Percentiles rank a stretch among this genome's conserved stretches.
Evolutionary conservation across 2,329 filamentous ascomycete species (phyloP).

Genomic region (Paecilomyces sp.): DNA sequence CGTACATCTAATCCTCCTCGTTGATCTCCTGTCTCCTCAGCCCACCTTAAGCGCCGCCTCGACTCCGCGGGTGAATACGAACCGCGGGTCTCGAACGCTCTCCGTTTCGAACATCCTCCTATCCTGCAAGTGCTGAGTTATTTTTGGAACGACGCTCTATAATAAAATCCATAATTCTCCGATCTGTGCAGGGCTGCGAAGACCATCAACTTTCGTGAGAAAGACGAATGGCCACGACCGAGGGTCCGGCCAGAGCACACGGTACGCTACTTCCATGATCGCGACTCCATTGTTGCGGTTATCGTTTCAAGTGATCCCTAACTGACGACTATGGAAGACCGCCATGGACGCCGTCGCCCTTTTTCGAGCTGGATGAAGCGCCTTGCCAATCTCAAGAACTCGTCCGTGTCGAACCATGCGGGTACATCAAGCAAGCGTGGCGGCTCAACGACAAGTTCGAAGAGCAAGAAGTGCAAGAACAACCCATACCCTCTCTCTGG

Average conservation of each 20-base stretch:
- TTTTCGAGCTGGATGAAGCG: constrained; percentile 95
- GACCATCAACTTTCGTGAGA: not conserved
- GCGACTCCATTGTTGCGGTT: constrained; percentile 1
- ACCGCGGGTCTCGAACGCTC: not conserved
- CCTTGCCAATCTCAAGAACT: constrained; percentile 75
- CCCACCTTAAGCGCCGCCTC: not conserved
- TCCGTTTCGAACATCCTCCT: not conserved
- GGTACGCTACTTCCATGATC: constrained; percentile 26
- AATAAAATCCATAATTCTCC: not conserved
- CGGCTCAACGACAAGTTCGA: constrained; percentile 14
- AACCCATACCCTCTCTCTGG: constrained; percentile 89
- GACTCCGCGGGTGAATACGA: not conserved
- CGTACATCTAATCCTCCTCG: not conserved
- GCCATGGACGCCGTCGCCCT: constrained; percentile 68
- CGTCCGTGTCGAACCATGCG: constrained; percentile 47
- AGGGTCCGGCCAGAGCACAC: constrained; percentile 35
- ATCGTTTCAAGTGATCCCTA: constrained; percentile 3
- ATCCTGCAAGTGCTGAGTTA: not conserved
- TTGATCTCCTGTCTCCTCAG: not conserved
- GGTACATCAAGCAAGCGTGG: constrained; percentile 32
- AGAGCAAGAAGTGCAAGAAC: constrained; percentile 64
- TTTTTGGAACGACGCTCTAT: not conserved
- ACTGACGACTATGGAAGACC: constrained; percentile 51
- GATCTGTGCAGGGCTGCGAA: not conserved
- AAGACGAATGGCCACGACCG: constrained; percentile 30